These are phyloP conservation scores for Stagonosporopsis chrysanthemi DNA, from an alignment of 2,329 filamentous ascomycete genomes.

Conservation along the genomic window DNA sequence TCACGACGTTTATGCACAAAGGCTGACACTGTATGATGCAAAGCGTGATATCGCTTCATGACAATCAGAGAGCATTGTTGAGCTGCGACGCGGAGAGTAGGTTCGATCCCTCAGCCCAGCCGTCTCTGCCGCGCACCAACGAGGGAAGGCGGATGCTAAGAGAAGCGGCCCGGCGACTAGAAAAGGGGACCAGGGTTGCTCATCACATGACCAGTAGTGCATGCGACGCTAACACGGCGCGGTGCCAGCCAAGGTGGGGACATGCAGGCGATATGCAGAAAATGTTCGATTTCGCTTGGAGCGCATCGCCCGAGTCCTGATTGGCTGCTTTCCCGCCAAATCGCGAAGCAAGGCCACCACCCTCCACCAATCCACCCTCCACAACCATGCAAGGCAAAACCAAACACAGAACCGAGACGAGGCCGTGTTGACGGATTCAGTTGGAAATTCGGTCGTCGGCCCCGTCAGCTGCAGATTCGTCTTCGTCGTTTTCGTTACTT, in stretches of 20 bases:
- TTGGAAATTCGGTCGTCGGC: constrained; percentile 13
- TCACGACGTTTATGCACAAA: neutral
- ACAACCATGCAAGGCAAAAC: constrained; percentile 6
- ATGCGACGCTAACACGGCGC: constrained; percentile 26
- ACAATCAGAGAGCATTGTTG: neutral
- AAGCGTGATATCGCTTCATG: neutral
- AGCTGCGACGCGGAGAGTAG: constrained; percentile 7
- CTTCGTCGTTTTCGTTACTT: constrained; percentile 30
- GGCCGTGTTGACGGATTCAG: neutral
- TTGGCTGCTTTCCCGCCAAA: constrained; percentile 35
- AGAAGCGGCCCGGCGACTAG: constrained; percentile 30
- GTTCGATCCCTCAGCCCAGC: constrained; percentile 15
- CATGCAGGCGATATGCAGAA: constrained; percentile 28
- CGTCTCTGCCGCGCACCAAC: constrained; percentile 21
- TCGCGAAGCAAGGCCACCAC: constrained; percentile 21
- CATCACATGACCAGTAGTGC: constrained; percentile 31
- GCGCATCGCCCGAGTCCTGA: constrained; percentile 28
- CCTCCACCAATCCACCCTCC: constrained; percentile 29
- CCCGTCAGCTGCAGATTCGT: constrained; percentile 20
- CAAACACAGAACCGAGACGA: neutral
- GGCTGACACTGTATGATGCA: neutral
- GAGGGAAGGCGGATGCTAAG: constrained; percentile 27
- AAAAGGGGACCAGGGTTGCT: constrained; percentile 29
- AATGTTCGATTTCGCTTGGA: constrained; percentile 27
- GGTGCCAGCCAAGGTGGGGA: constrained; percentile 25